phyloP scores from a whole-genome alignment of 768 basidiomycete genomes.

The Boletus coccyginus region DNA sequence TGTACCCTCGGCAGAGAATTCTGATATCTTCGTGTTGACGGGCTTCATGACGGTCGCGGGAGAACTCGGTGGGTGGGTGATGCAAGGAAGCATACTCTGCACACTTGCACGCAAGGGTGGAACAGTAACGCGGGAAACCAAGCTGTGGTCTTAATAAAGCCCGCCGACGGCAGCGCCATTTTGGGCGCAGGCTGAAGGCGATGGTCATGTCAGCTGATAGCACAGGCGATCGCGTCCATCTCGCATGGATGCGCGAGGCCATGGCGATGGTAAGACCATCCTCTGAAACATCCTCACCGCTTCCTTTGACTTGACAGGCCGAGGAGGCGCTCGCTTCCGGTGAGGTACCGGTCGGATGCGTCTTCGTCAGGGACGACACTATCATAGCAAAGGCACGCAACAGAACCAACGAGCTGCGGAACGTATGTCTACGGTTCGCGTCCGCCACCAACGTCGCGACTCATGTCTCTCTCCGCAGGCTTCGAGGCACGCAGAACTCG shows the following conservation, averaged over 20 bases:
- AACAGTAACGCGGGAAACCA: conserved; percentile 5
- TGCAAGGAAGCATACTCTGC: conserved; percentile 2
- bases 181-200: neutral
- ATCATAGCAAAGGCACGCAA: conserved; percentile 89
- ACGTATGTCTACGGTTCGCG: conserved; percentile 53
- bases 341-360: conserved; percentile 96
- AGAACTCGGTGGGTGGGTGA: neutral
- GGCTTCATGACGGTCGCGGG: conserved; percentile 14
- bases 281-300: neutral
- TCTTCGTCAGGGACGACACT: conserved; percentile 78
- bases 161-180: neutral
- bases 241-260: conserved; percentile 80
- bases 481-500: conserved; percentile 95
- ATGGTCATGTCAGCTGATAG: neutral
- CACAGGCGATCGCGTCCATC: conserved; percentile 30
- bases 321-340: conserved; percentile 79
- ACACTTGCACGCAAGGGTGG: neutral
- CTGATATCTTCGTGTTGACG: neutral
- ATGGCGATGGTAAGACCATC: conserved; percentile 65
- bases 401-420: conserved; percentile 89
- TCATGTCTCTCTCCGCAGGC: conserved; percentile 50
- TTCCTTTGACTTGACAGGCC: conserved; percentile 47
- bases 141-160: neutral
- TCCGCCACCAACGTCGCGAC: neutral
- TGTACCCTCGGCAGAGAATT: conserved; percentile 57